Evolutionary conservation across 129 eudicot genomes (phyloP), one percentile per base, ranked within the genome.

Genomic region (Pseudognaphalium luteoalbum): DNA sequence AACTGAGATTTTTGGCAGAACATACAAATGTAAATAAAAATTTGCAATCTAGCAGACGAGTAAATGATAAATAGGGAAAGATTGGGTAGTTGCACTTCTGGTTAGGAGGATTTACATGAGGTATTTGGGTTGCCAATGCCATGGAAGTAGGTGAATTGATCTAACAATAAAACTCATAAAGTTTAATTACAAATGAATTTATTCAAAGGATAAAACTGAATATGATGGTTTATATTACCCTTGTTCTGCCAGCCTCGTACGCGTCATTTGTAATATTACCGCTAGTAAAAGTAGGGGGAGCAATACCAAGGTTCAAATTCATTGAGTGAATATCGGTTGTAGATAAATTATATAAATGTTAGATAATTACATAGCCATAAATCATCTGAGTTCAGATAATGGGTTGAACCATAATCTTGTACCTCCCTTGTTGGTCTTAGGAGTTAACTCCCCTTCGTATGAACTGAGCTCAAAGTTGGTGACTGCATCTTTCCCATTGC

Each of bases 291-390:
- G 61, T 17, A 20, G 22, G 82, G 64, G 81, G 86, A 60, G 89
- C 86, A 34, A 83, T 72, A 32, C 88, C 85, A 74, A 88, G 73
- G 75, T 86, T 83, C 30, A 88, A 77, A 30, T 88, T 88, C 52
- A 85, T 75, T 59, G 52, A 68, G 20, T 44, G 79, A 63, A 33
- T 64, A 37, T 69, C 69, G 66, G 59, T 83, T 75, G 85, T 39
- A 42, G 6, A 3, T 29, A 63, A 68, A 62, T 10, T 4, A 52
- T 34, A 15, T 25, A 10, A 51, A 30, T 16, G 6, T 61, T 59
- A 52, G 2, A 51, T 0, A 12, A 52, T 15, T 59, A 22, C 8
- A 22, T 25, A 59, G 28, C 65, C 29, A 35, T 22, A 12, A 59
- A 6, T 61, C 25, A 61, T 68, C 7, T 41, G 4, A 16, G 22